Evolutionary conservation across 192 early-diverging fungal genomes (phyloP).

Genomic region (Podochytrium sp.): DNA sequence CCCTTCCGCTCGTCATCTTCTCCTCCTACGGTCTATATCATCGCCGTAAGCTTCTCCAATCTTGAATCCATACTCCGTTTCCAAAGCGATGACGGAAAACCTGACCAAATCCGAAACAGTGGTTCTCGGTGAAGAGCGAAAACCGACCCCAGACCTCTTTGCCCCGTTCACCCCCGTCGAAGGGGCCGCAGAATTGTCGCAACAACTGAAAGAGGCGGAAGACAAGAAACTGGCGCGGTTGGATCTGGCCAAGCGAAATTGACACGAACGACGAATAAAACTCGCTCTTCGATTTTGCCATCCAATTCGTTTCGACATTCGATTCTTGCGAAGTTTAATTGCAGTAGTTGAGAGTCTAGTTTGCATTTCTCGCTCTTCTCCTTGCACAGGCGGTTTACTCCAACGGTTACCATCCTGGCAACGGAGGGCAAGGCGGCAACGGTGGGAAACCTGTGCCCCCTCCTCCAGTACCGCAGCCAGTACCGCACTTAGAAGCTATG

Average conservation of each 20-base stretch:
- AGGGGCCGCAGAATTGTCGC: not conserved
- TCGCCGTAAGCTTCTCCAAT: slow-evolving; percentile 15
- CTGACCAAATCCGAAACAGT: too few relatives aligned
- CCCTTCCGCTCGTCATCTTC: slow-evolving; percentile 22
- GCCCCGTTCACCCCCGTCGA: slow-evolving; percentile 20
- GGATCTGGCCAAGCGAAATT: not conserved
- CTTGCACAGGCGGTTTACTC: not conserved
- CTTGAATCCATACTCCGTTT: not conserved
- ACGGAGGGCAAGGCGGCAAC: too few relatives aligned
- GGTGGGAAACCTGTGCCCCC: too few relatives aligned
- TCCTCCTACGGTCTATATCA: slow-evolving; percentile 29
- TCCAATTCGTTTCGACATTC: not conserved
- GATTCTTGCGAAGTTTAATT: not conserved
- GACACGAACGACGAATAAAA: not conserved
- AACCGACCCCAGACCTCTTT: slow-evolving; percentile 22
- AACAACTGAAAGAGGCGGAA: not conserved
- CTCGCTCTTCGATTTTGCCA: not conserved
- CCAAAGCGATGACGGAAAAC: not conserved
- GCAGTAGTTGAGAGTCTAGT: too few relatives aligned
- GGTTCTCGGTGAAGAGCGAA: slow-evolving; percentile 18
- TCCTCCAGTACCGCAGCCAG: too few relatives aligned
- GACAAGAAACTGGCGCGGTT: not conserved
- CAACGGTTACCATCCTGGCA: not conserved
- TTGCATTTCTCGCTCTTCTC: not conserved
- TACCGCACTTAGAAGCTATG: too few relatives aligned